Evolutionary conservation across 1,284 basidiomycete species (phyloP), one percentile per base, ranked within the genome.

Genomic region (Amylostereum chailletii): DNA sequence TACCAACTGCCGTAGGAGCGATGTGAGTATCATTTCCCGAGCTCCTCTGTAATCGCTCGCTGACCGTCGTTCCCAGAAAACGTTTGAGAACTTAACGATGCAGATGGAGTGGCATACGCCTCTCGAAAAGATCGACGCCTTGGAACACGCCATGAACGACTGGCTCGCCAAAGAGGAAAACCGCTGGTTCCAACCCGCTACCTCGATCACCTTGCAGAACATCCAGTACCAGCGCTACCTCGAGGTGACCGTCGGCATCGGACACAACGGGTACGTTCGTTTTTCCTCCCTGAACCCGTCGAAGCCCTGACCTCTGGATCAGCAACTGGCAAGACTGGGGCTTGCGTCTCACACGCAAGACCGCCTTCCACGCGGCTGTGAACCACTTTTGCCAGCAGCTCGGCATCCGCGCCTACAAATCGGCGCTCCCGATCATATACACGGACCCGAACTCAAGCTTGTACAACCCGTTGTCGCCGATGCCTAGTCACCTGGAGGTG

Each of bases 141-240:
- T 89, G 7, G 81, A 86, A 60, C 69, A 73, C 49, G 70, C 67
- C 51, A 61, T 89, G 51, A 87, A 87, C 54, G 71, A 77, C 42
- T 89, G 86, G 86, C 70, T 89, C 4, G 69, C 75, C 38, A 84
- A 79, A 3, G 86, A 89, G 58, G 80, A 85, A 60, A 84, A 87
- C 59, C 70, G 86, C 34, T 87, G 85, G 83, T 88, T 74, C 59
- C 72, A 82, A 49, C 79, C 86, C 3, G 72, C 69, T 27, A 88
- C 86, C 5, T 75, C 71, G 41, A 68, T 87, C 51, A 74, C 66
- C 9, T 60, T 85, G 36, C 81, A 84, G 59, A 69, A 73, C 36
- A 83, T 87, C 59, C 67, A 71, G 30, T 80, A 71, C 55, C 83
- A 85, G 63, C 70, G 76, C 42, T 77, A 79, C 57, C 57, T 87